Evolutionary conservation across 345 rosid species (phyloP), one percentile per base, ranked within the genome.

Genomic region (Eutrema japonicum): DNA sequence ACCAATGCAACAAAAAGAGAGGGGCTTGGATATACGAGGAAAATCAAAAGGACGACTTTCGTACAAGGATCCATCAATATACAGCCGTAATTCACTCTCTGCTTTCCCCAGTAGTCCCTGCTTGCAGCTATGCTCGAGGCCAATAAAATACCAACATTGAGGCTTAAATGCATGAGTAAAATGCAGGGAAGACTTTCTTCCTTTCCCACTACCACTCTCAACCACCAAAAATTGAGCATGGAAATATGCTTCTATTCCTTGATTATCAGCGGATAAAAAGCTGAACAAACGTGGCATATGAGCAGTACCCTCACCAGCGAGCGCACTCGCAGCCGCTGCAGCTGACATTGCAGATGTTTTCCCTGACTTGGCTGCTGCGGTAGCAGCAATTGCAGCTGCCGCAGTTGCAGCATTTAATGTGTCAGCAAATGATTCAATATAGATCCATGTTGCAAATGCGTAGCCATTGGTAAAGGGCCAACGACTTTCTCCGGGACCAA

Each of bases 281-380:
- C 99, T 92, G 79, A 95, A 95, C 72, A 95, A 74, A 66, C 99
- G 89, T 63, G 99, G 99, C 99, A 95, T 95, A 75, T 95, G 98
- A 33, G 91, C 90, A 16, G 96, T 90, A 70, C 99, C 98, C 86
- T 95, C 99, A 52, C 99, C 99, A 75, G 98, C 99, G 51, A 95
- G 96, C 22, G 98, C 97, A 89, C 96, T 92, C 40, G 99, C 99
- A 76, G 99, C 99, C 52, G 98, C 98, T 75, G 99, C 98, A 79
- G 98, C 98, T 41, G 98, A 95, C 98, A 95, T 90, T 33, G 99
- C 96, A 60, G 98, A 95, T 77, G 98, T 86, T 86, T 95, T 92
- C 66, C 98, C 99, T 16, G 97, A 92, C 84, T 84, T 95, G 68
- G 98, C 96, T 10, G 99, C 99, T 9, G 97, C 97, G 3, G 98